These are phyloP conservation scores for Penicillium freii DNA, from an alignment of 2,329 filamentous ascomycete genomes.

Conservation along the genomic window DNA sequence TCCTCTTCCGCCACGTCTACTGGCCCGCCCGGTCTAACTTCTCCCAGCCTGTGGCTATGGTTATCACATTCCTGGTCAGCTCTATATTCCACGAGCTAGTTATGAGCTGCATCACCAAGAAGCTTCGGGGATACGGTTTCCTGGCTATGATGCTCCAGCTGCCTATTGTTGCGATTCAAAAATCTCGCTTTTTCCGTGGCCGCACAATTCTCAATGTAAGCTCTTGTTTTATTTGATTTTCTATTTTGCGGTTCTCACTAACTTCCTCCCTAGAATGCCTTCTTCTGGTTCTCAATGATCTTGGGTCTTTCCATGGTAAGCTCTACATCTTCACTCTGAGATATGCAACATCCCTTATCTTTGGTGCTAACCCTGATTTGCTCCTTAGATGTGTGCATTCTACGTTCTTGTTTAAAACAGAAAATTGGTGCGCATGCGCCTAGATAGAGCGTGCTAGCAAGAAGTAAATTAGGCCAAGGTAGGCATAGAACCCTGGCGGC, in stretches of 20 bases:
- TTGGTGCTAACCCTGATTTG: neutral
- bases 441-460: neutral
- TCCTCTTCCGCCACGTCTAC: conserved; percentile 92
- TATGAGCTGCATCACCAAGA: conserved; percentile 97
- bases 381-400: conserved; percentile 55
- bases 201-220: conserved; percentile 70
- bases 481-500: neutral
- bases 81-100: conserved; percentile 90
- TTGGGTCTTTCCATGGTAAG: conserved; percentile 75
- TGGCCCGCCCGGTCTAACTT: conserved; percentile 74
- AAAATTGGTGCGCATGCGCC: neutral
- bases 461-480: conserved; percentile 1
- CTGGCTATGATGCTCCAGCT: conserved; percentile 94
- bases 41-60: conserved; percentile 72
- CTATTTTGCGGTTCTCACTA: neutral
- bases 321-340: neutral
- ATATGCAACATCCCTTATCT: neutral
- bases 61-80: conserved; percentile 88
- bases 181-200: conserved; percentile 71
- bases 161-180: conserved; percentile 88
- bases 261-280: conserved; percentile 59
- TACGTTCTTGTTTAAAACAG: conserved; percentile 51
- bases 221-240: neutral
- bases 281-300: conserved; percentile 92
- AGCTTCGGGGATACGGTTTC: conserved; percentile 91